A percentile compares a stretch with the other conserved stretches of the same genome.
These are phyloP conservation scores for Hyphopichia pseudoburtonii DNA, from an alignment of 1,139 yeast genomes.

Conservation along the genomic window DNA sequence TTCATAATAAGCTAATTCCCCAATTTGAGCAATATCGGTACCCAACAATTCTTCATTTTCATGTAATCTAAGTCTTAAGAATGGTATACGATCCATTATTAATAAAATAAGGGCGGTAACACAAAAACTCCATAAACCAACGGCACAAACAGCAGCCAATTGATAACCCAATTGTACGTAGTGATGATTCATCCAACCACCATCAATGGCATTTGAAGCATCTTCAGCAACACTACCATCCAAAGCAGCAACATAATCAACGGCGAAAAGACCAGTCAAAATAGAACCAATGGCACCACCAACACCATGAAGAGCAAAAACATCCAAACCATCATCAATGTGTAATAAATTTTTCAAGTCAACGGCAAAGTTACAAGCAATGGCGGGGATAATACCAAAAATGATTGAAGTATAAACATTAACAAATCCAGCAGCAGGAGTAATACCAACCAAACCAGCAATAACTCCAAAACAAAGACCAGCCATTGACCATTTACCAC, in stretches of 20 bases:
- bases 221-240: conserved; percentile 61
- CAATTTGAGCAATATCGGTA: conserved; percentile 84
- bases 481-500: conserved; percentile 91
- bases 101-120: conserved; percentile 72
- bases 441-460: conserved; percentile 92
- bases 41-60: conserved; percentile 91
- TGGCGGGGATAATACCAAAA: conserved; percentile 79
- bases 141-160: conserved; percentile 78
- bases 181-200: conserved; percentile 96
- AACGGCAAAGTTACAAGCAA: conserved; percentile 79
- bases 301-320: conserved; percentile 89
- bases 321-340: conserved; percentile 96
- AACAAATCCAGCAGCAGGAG: conserved; percentile 96
- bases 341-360: conserved; percentile 70
- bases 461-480: conserved; percentile 93
- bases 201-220: conserved; percentile 51
- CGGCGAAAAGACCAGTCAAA: conserved; percentile 89
- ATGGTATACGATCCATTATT: conserved; percentile 77
- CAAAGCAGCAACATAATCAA: conserved; percentile 84
- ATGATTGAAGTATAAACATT: conserved; percentile 86
- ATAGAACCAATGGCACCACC: conserved; percentile 88
- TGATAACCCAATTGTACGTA: conserved; percentile 90
- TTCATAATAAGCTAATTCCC: conserved; percentile 77
- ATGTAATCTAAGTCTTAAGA: conserved; percentile 76
- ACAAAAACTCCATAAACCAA: conserved; percentile 77